Percentiles rank a stretch among this genome's conserved stretches.
These are phyloP conservation scores for Dicorynia guianensis DNA, from an alignment of 306 rosid genomes.

Conservation along the genomic window DNA sequence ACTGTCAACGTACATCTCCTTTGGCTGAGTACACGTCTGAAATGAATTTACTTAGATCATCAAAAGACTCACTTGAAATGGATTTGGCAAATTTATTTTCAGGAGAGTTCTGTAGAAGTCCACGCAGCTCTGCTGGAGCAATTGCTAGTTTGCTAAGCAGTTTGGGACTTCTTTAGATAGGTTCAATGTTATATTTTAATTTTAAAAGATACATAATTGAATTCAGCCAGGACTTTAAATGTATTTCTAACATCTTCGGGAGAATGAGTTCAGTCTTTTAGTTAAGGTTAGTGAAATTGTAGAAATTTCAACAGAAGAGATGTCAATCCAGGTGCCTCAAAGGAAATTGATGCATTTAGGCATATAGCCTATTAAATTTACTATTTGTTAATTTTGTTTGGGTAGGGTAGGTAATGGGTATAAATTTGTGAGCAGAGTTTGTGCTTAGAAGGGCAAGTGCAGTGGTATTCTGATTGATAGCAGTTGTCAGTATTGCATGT, in stretches of 20 bases:
- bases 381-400: slow-evolving; percentile 20
- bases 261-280: too few species aligned
- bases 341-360: slow-evolving; percentile 35
- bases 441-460: slow-evolving; percentile 12
- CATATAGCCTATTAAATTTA: slow-evolving; percentile 5
- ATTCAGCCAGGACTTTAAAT: too few species aligned
- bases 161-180: too few species aligned
- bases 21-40: slow-evolving; percentile 55
- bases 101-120: too few species aligned
- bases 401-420: slow-evolving; percentile 19
- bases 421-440: slow-evolving; percentile 25
- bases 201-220: too few species aligned
- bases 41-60: slow-evolving; percentile 48
- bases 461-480: slow-evolving; percentile 22
- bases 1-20: slow-evolving; percentile 28
- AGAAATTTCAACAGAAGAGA: neutral
- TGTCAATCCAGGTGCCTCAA: slow-evolving; percentile 2
- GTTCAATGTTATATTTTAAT: too few species aligned
- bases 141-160: too few species aligned
- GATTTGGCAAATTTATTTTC: slow-evolving; percentile 39
- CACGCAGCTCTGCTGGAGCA: too few species aligned
- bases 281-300: neutral
- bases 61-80: slow-evolving; percentile 49
- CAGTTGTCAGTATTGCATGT: slow-evolving; percentile 30
- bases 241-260: too few species aligned